These are phyloP conservation scores for Ustanciosporium gigantosporum DNA, from an alignment of 1,284 basidiomycete genomes.

Conservation along the genomic window DNA sequence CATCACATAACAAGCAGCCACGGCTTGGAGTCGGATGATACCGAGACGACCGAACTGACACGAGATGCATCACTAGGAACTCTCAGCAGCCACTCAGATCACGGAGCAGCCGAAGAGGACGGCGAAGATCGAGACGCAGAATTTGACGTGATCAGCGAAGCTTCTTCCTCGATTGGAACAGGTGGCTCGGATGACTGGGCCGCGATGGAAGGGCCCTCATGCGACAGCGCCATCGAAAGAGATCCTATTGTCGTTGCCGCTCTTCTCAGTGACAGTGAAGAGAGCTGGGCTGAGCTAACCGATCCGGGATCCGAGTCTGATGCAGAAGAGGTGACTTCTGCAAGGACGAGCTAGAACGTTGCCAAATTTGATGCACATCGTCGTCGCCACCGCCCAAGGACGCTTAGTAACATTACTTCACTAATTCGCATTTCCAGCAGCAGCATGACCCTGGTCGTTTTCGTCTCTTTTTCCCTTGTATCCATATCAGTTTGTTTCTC, in stretches of 20 bases:
- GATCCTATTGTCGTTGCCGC: conserved; percentile 5
- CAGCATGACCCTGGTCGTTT: too few relatives aligned
- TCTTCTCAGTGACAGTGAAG: conserved; percentile 16
- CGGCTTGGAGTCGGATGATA: neutral
- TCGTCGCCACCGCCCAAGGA: too few relatives aligned
- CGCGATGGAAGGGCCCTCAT: neutral
- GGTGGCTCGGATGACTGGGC: neutral
- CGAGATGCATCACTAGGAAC: neutral
- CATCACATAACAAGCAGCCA: neutral
- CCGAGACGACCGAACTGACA: neutral
- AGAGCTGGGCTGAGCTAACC: conserved; percentile 38
- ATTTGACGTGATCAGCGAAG: conserved; percentile 31
- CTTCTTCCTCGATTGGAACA: neutral
- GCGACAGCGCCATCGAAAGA: neutral
- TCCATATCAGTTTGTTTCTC: too few relatives aligned
- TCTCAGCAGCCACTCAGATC: neutral
- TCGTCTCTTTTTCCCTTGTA: too few relatives aligned
- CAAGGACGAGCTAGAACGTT: too few relatives aligned
- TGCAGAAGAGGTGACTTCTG: too few relatives aligned
- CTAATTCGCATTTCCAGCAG: too few relatives aligned
- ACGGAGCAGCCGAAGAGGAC: conserved; percentile 1
- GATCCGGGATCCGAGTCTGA: conserved; percentile 18
- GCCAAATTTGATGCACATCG: too few relatives aligned
- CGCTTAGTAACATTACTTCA: too few relatives aligned
- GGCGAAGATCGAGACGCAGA: too few relatives aligned